Conservation (phyloP, 176 grass and related monocot species). For the Phyllostachys edulis region DNA sequence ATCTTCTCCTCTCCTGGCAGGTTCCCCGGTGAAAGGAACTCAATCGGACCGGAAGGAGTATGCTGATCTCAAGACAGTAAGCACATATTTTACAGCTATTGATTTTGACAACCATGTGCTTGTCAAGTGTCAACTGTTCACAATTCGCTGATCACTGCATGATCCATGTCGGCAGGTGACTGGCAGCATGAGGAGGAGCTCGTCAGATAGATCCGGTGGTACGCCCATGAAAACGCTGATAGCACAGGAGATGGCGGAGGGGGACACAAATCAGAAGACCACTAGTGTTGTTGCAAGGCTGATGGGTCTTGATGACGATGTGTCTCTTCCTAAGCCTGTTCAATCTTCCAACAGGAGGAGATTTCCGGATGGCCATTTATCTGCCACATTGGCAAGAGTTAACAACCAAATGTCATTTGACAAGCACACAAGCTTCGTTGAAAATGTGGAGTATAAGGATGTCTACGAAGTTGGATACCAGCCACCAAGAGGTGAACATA, state of each 20-base stretch:
- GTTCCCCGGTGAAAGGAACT: constrained; percentile 56
- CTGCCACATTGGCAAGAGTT: constrained; percentile 29
- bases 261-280: constrained; percentile 58
- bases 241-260: constrained; percentile 85
- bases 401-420: constrained; percentile 43
- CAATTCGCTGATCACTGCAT: constrained; percentile 12
- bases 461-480: constrained; percentile 75
- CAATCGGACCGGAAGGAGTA: constrained; percentile 51
- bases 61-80: constrained; percentile 38
- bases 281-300: constrained; percentile 79
- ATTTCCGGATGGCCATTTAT: constrained; percentile 43
- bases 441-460: constrained; percentile 74
- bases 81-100: background rate
- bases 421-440: constrained; percentile 30
- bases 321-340: constrained; percentile 34
- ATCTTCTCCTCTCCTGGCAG: constrained; percentile 44
- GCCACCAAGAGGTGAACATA: constrained; percentile 39
- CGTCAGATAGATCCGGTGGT: constrained; percentile 50
- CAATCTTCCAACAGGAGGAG: constrained; percentile 43
- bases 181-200: constrained; percentile 33
- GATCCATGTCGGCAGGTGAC: constrained; percentile 34
- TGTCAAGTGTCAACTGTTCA: constrained; percentile 5
- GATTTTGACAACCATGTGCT: background rate
- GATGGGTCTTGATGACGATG: constrained; percentile 85
- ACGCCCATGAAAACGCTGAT: constrained; percentile 86